Evolutionary conservation across 108 stramenopile genomes (phyloP), one percentile per base, ranked within the genome.

Genomic region (Hondaea fermentalgiana): DNA sequence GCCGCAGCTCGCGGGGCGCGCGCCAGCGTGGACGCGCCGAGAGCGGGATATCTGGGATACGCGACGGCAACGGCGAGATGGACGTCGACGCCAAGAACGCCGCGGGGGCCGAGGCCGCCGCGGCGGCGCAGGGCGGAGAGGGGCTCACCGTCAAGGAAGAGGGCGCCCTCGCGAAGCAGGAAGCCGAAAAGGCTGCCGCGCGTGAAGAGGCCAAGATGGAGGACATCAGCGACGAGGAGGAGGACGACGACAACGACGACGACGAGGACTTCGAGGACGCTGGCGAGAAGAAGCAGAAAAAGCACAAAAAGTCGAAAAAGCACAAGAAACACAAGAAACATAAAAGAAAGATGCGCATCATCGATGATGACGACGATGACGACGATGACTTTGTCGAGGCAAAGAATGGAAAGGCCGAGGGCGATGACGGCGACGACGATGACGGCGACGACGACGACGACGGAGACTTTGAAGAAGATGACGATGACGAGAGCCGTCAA

Each of bases 401-500:
- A 29, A 43, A 43, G 42, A 44, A 72, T 8, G 5, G 44, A 5
- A 43, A n/a, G 72, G 72, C 71, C 51, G 51, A 87, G 25, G 88
- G 57, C 25, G 53, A 53, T 49, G 90, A 91, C 43, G 89, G 43
- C 57, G 89, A 89, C 69, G 90, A 90, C 53, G 92, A 72, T 19
- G 51, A 64, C 5, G 44, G 25, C 57, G 87, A 88, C 90, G 92
- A 90, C 21, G 28, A 91, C 90, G 60, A 72, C n/a, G 45, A 49
- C 58, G 51, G 89, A 25, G 28, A 91, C 89, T n/a, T 91, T 87
- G 55, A 88, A 64, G 88, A 72, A 21, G 91, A 90, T 87, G 59
- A 28, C 21, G 83, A 89, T 3, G 57, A 17, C n/a, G 91, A 72
- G 12, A 57, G 21, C 28, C 6, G 25, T n/a, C 3, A 35, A 21